Percentiles rank a stretch among this genome's conserved stretches.
Evolutionary conservation across 1,284 basidiomycete species (phyloP).

Genomic region (Vanrija humicola): DNA sequence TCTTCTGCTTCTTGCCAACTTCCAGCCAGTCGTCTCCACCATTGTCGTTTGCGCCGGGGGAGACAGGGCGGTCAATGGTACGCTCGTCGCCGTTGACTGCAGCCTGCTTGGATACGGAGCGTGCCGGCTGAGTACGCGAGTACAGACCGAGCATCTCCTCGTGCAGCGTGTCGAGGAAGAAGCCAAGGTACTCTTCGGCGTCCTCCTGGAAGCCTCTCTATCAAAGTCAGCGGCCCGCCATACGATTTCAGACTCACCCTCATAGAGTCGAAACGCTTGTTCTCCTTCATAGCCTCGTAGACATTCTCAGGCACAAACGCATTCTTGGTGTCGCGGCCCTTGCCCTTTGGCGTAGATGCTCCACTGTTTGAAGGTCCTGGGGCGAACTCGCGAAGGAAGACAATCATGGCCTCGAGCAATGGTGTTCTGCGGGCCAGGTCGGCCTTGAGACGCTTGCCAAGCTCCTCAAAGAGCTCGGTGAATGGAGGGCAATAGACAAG

Average conservation of each 20-base stretch:
- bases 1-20: conserved; percentile 85
- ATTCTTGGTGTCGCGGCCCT: conserved; percentile 43
- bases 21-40: conserved; percentile 67
- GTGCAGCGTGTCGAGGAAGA: conserved; percentile 91
- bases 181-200: conserved; percentile 97
- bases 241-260: conserved; percentile 55
- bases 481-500: conserved; percentile 87
- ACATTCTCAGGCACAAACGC: conserved; percentile 84
- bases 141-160: conserved; percentile 76
- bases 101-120: conserved; percentile 19
- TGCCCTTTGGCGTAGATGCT: conserved; percentile 25
- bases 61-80: conserved; percentile 44
- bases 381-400: conserved; percentile 75
- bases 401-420: conserved; percentile 75
- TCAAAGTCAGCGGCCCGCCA: neutral
- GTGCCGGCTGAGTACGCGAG: conserved; percentile 43
- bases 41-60: conserved; percentile 44
- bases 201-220: conserved; percentile 94
- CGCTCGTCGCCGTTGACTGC: conserved; percentile 28
- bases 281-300: conserved; percentile 94
- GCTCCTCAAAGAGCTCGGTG: conserved; percentile 68
- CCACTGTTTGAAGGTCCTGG: conserved; percentile 15
- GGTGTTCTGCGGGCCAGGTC: conserved; percentile 60
- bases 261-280: conserved; percentile 92
- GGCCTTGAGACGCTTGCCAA: conserved; percentile 58